Base-by-base conservation (phyloP, 805 yeast species). In the Wickerhamomyces chambardii region DNA sequence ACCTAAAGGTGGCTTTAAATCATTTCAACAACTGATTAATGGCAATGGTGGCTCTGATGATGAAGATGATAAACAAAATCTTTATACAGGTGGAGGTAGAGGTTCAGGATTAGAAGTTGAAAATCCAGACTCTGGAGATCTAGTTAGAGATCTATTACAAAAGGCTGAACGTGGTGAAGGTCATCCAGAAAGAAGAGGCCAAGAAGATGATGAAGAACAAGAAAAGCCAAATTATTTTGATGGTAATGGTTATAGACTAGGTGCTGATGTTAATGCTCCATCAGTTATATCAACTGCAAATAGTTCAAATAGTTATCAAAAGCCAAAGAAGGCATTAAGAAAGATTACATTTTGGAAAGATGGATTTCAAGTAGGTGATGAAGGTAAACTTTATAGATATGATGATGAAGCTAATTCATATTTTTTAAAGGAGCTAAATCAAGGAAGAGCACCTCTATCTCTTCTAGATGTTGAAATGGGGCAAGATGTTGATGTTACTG, bases 281-380 rank as follows among this genome's bases (percentile, higher is more conserved):
- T 53, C 62, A 15, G 55, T 55, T 7, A 68, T 66, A 41, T 56
- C 66, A 2, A 40, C 36, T 15, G 46, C 49, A 2, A 35, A 42
- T 7, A 24, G 10, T 21, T 8, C 7, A 10, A 21, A 12, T 24
- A 24, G 12, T 24, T 10, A 24, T 6, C 12, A 24, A 12, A 40
- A 49, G 10, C 48, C 53, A 19, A 44, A 46, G 25, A 53, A 46
- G 28, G 49, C 55, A 4, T 65, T 61, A 15, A 72, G 97, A 51
- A 83, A 83, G 30, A 81, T 92, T 42, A 85, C 95, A 0, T 90
- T 92, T 56, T 92, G 98, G 98, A 81, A 78, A 46, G 90, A 92
- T 50, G 98, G 98, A 2, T 92, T 92, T 60, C 85, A 86, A 42
- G 87, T 92, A 18, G 97, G 92, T 24, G 95, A 89, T 33, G 97